Conservation (phyloP, 2,329 filamentous ascomycete species). For the Bisporella sp. region DNA sequence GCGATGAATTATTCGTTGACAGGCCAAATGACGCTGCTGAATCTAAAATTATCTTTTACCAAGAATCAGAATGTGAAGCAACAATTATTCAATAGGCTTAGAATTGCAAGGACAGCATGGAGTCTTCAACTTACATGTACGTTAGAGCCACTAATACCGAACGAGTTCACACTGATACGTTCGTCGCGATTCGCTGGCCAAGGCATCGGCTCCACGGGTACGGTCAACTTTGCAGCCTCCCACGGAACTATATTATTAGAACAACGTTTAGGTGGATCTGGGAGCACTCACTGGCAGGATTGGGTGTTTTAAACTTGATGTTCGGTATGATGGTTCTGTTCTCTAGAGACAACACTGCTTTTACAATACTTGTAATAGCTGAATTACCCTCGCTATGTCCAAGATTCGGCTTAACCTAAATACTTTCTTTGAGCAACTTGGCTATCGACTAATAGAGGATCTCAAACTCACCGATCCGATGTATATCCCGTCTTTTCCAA, state of each 20-base stretch:
- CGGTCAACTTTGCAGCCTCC: slow-evolving; percentile 26
- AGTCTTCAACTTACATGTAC: slow-evolving; percentile 6
- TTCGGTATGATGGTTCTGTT: slow-evolving; percentile 12
- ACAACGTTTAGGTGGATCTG: too few relatives aligned
- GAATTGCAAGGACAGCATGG: background rate
- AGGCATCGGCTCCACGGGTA: slow-evolving; percentile 9
- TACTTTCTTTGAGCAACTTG: background rate
- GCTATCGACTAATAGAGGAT: background rate
- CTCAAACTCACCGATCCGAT: background rate
- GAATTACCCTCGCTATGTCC: slow-evolving; percentile 20
- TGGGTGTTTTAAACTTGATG: slow-evolving; percentile 10
- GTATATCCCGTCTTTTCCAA: slow-evolving; percentile 5
- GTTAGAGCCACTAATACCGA: slow-evolving; percentile 19
- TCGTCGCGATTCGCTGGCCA: slow-evolving; percentile 7
- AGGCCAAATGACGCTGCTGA: slow-evolving; percentile 4
- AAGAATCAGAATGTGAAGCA: background rate
- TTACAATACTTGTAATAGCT: slow-evolving; percentile 21
- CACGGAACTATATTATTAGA: slow-evolving; percentile 1
- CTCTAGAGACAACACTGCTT: slow-evolving; percentile 19
- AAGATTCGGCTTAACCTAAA: slow-evolving; percentile 21
- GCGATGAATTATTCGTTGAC: background rate
- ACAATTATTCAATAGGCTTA: background rate
- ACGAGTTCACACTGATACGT: slow-evolving; percentile 17
- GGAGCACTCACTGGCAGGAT: slow-evolving; percentile 13
- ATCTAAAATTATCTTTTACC: slow-evolving; percentile 3